Evolutionary conservation across 768 basidiomycete species (phyloP), one percentile per base, ranked within the genome.

Genomic region (Chalciporus pseudorubinellus): DNA sequence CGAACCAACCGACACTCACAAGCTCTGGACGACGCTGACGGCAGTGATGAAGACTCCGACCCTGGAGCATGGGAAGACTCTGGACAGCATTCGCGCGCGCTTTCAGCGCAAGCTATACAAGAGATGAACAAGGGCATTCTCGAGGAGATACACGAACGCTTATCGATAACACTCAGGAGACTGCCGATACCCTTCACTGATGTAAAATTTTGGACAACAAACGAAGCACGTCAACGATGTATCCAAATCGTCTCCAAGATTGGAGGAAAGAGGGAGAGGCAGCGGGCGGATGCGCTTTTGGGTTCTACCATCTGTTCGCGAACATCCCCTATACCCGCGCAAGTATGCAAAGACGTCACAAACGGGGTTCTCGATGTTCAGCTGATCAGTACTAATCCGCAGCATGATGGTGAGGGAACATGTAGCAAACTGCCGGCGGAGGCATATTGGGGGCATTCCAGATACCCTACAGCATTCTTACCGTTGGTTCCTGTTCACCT

Each of bases 191-290:
- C n/a, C 13, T 2, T 28, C 16, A 29, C 42, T 10, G 8, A 16
- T 13, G 72, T 88, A 7, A 74, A 79, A 41, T 92, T 93, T 53
- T 95, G 89, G 88, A 85, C 88, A 6, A 94, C 91, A 0, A 64
- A 68, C 0, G 92, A 93, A 63, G 91, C 90, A 0, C 79, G 80
- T 39, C 77, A 81, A 44, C 79, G 91, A 5, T 87, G 85, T 59
- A 70, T 85, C 18, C 76, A 81, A n/a, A 93, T 95, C 50, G 83
- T 92, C 4, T 74, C 76, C 31, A 89, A 89, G 63, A 90, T 95
- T 33, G 92, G 89, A 1, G 90, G 91, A 0, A 70, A 74, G 5
- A 70, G 70, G 52, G 92, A 94, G 69, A 81, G 76, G 55, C 72
- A 74, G 12, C 76, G 92, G 29, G 84, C 82, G 0, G 71, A 74